Evolutionary conservation across 345 rosid genomes (phyloP), one percentile per base, ranked within the genome.

Genomic region (Mercurialis annua): DNA sequence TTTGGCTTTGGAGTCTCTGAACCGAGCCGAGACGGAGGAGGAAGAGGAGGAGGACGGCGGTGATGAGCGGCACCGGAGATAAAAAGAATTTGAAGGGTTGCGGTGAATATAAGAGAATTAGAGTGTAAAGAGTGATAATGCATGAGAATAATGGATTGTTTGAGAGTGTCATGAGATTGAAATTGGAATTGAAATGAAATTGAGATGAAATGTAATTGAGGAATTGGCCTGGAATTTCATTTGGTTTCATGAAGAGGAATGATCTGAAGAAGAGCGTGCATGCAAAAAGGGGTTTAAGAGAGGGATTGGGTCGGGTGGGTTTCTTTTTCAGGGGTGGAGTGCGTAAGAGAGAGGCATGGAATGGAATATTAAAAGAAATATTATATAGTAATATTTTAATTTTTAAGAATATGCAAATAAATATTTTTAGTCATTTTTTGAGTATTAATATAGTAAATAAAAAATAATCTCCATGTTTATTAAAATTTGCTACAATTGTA

Each of bases 101-200:
- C 9, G 98, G 96, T 42, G 76, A 78, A 38, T 83, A 88, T 61
- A 92, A 70, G 24, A 90, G 81, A 73, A 80, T 26, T 0, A 88
- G 73, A 67, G 62, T 50, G 70, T 38, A 85, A 59, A 92, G 70
- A 59, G 96, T 73, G 69, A 83, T 38, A 36, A 86, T 20, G 80
- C 79, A 80, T 5, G 89, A 84, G 73, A 88, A 75, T 55, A 85
- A 90, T 59, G 93, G 86, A 61, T 83, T 67, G 23, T 60, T 44
- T 11, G 71, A 75, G 47, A 66, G 58, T 56, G 47, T 53, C 68
- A 67, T 67, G 64, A 53, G 50, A 30, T 49, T 47, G 30, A 43
- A 2, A 49, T 3, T n/a, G n/a, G n/a, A n/a, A n/a, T n/a, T n/a
- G n/a, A n/a, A 40, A 27, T 9, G 27, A 54, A 60, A 10, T 24